These are phyloP conservation scores for Primulina tabacum DNA, from an alignment of 257 asterid species.

Conservation along the genomic window DNA sequence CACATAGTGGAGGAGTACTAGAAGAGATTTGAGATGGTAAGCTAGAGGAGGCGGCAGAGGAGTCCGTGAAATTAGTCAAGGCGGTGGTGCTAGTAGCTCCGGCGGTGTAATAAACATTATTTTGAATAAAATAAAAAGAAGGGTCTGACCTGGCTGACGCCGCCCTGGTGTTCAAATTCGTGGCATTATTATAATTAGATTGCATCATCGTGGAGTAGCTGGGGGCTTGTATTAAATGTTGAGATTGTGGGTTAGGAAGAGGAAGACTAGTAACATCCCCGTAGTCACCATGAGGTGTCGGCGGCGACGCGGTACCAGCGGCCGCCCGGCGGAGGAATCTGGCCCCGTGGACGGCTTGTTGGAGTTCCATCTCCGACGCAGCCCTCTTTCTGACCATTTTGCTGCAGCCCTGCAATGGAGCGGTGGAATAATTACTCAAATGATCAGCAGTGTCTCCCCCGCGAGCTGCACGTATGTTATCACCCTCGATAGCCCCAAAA, in stretches of 20 bases:
- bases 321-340: conserved; percentile 55
- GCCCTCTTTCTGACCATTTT: conserved; percentile 73
- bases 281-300: conserved; percentile 3
- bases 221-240: conserved; percentile 33
- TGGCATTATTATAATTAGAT: conserved; percentile 21
- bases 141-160: conserved; percentile 41
- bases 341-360: conserved; percentile 23
- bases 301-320: conserved; percentile 14
- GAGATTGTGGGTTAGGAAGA: conserved; percentile 28
- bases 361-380: conserved; percentile 77
- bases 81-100: conserved; percentile 6
- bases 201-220: conserved; percentile 75
- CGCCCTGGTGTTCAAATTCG: conserved; percentile 39
- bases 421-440: conserved; percentile 11
- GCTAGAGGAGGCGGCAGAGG: conserved; percentile 24
- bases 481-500: conserved; percentile 27
- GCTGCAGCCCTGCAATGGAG: conserved; percentile 24
- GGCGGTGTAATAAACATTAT: not conserved
- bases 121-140: conserved; percentile 19
- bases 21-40: conserved; percentile 24
- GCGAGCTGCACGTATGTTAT: not conserved
- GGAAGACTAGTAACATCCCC: conserved; percentile 21
- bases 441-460: not conserved
- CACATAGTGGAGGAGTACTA: conserved; percentile 58
- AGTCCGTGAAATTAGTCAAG: conserved; percentile 27